phyloP scores from a whole-genome alignment of 169 alveolate species.

The Eimeria sp. region DNA sequence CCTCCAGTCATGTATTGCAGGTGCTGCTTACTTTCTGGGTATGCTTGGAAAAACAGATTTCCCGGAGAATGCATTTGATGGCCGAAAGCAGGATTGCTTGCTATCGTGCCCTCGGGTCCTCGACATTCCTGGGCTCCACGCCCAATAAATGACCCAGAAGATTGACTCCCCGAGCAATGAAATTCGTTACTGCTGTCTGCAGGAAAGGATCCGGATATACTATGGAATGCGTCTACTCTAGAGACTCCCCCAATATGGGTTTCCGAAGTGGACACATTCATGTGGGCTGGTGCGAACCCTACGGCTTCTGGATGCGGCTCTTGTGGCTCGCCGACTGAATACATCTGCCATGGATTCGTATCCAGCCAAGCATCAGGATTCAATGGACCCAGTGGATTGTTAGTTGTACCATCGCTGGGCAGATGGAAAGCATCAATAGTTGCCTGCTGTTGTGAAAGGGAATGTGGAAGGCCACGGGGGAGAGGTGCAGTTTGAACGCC shows the following conservation, averaged over 20 bases:
- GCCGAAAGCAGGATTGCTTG: background rate
- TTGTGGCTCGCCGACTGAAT: background rate
- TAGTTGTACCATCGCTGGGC: background rate
- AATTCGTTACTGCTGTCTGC: background rate
- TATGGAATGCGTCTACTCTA: background rate
- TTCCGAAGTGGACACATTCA: background rate
- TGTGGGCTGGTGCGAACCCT: background rate
- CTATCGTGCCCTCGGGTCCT: no score
- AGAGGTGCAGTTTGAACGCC: background rate
- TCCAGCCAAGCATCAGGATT: constrained; percentile 9
- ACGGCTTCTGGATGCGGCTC: background rate
- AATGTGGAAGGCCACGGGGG: background rate
- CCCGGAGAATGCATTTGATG: background rate
- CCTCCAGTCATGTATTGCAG: background rate
- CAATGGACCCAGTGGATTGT: background rate
- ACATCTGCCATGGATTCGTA: background rate
- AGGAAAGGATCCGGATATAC: background rate
- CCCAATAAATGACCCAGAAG: background rate
- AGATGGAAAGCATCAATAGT: background rate
- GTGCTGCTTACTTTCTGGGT: background rate
- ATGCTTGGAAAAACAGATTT: background rate
- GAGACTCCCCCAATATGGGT: background rate
- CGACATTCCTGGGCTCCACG: background rate
- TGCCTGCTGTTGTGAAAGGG: background rate
- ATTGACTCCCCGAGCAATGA: background rate